These are phyloP conservation scores for Coemansia sp. DNA, from an alignment of 192 early-diverging fungal species.

Conservation along the genomic window DNA sequence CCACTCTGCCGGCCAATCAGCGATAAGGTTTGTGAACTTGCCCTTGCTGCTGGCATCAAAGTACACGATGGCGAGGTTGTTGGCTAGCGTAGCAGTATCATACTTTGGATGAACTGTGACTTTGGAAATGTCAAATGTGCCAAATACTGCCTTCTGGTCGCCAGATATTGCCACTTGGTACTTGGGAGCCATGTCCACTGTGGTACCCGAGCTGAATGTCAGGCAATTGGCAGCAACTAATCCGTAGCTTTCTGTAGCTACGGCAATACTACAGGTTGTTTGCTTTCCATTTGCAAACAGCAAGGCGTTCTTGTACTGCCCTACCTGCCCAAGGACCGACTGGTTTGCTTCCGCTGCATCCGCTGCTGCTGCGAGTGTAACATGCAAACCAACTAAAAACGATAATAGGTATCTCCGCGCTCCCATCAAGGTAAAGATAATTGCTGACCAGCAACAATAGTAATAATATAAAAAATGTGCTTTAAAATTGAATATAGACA, in stretches of 20 bases:
- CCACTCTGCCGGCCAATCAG: slow-evolving; percentile 3
- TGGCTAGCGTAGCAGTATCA: background rate
- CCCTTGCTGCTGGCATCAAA: slow-evolving; percentile 5
- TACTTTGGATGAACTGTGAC: slow-evolving; percentile 7
- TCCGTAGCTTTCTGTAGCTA: slow-evolving; percentile 6
- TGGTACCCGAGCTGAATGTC: background rate
- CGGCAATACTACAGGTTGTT: slow-evolving; percentile 17
- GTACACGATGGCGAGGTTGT: slow-evolving; percentile 19
- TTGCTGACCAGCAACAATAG: slow-evolving; percentile 5
- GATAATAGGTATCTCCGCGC: background rate
- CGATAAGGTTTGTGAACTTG: background rate
- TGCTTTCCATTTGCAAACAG: slow-evolving; percentile 9
- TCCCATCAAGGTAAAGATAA: background rate
- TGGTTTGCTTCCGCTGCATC: background rate
- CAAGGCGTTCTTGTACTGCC: slow-evolving; percentile 16
- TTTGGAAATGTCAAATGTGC: slow-evolving; percentile 1
- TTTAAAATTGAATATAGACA: background rate
- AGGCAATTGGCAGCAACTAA: slow-evolving; percentile 20
- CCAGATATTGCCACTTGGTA: slow-evolving; percentile 15
- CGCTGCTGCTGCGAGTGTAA: background rate
- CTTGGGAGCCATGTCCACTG: background rate
- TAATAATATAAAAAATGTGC: background rate
- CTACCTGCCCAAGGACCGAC: slow-evolving; percentile 2
- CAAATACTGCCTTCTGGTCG: background rate
- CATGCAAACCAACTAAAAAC: background rate